Percentiles rank a stretch among this genome's conserved stretches.
Evolutionary conservation across 192 early-diverging fungal species (phyloP).

Genomic region (Allomyces macrogynus): DNA sequence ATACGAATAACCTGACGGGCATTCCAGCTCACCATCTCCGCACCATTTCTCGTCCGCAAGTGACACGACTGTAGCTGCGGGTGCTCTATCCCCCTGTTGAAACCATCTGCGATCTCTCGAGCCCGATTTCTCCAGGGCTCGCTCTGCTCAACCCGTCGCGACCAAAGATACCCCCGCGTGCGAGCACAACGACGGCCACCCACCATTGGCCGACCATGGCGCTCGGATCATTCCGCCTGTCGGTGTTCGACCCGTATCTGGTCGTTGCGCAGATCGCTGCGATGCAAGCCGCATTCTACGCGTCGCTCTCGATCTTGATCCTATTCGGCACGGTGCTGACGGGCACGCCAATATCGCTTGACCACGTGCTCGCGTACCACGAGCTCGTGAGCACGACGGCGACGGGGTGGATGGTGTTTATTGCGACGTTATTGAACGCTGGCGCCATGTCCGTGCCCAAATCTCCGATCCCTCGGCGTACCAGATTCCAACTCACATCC

Average conservation of each 20-base stretch:
- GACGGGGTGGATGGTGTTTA: constrained; percentile 42
- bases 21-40: no score
- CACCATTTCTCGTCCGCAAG: no score
- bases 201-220: no score
- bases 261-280: constrained; percentile 19
- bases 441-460: constrained; percentile 25
- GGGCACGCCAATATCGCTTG: constrained; percentile 39
- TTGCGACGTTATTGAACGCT: constrained; percentile 46
- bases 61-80: no score
- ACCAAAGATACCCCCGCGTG: no score
- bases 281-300: constrained; percentile 36
- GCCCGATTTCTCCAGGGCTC: no score
- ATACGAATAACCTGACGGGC: no score
- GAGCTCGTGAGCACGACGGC: constrained; percentile 37
- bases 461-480: background rate
- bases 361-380: constrained; percentile 39
- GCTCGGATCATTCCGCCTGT: background rate
- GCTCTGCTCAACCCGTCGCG: no score
- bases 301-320: constrained; percentile 25
- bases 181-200: no score
- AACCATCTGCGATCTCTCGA: no score
- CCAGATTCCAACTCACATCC: constrained; percentile 4
- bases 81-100: no score
- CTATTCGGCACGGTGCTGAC: constrained; percentile 29
- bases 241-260: background rate